These are phyloP conservation scores for Umbelopsis ramanniana DNA, from an alignment of 192 early-diverging fungal genomes.

Conservation along the genomic window DNA sequence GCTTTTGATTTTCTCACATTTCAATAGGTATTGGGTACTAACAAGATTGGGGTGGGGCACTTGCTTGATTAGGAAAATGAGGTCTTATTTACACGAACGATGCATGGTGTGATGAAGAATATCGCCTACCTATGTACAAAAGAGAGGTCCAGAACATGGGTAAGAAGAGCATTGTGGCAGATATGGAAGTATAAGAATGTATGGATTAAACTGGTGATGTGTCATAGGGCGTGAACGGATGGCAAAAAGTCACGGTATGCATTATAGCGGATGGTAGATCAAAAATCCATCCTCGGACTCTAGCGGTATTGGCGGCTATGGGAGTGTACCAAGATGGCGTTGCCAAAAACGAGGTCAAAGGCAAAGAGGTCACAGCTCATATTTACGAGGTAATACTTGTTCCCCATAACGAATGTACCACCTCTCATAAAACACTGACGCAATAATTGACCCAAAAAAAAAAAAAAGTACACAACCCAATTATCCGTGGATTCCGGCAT, in stretches of 20 bases:
- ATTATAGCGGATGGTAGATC: conserved; percentile 83
- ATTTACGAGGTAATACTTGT: conserved; percentile 65
- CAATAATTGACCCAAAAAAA: background rate
- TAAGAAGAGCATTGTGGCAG: conserved; percentile 25
- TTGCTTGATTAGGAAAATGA: conserved; percentile 76
- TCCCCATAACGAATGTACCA: background rate
- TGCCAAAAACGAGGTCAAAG: conserved; percentile 67
- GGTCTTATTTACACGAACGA: conserved; percentile 86
- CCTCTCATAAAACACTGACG: background rate
- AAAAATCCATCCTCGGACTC: conserved; percentile 71
- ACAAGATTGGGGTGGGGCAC: too few species aligned
- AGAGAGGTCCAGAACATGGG: conserved; percentile 77
- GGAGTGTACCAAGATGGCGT: conserved; percentile 85
- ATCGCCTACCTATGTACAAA: conserved; percentile 86
- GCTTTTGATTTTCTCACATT: background rate
- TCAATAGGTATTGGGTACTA: too few species aligned
- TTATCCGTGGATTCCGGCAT: conserved; percentile 57
- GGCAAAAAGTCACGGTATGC: conserved; percentile 86
- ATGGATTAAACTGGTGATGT: background rate
- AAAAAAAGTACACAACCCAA: conserved; percentile 60
- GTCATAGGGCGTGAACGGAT: conserved; percentile 71
- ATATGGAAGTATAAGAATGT: background rate
- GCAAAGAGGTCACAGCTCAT: conserved; percentile 73
- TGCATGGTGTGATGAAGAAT: conserved; percentile 88
- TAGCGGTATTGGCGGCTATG: conserved; percentile 75